phyloP scores from a whole-genome alignment of 257 asterid genomes.

The Solanum peruvianum region DNA sequence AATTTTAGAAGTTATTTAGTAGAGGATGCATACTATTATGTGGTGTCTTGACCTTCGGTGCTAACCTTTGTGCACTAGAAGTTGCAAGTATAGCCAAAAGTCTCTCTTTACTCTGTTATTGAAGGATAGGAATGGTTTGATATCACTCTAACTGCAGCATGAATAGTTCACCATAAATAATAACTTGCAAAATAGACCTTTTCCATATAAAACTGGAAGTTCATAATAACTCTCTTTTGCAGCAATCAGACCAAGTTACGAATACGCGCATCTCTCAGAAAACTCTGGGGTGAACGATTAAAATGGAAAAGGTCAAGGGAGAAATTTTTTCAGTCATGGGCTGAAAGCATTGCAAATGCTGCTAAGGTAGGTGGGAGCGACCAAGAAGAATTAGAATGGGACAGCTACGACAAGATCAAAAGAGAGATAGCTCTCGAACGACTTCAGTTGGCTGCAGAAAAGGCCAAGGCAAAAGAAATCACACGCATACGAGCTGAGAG shows the following conservation, averaged over 20 bases:
- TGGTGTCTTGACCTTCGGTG: background rate
- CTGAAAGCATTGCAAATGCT: constrained; percentile 61
- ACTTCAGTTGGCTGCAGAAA: constrained; percentile 32
- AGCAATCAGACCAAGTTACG: constrained; percentile 58
- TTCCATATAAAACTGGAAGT: background rate
- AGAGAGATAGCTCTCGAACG: constrained; percentile 36
- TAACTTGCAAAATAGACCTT: background rate
- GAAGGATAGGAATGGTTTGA: background rate
- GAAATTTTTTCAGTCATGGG: constrained; percentile 54
- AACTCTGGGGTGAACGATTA: constrained; percentile 64
- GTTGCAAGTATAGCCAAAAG: background rate
- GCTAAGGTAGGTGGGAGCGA: constrained; percentile 63
- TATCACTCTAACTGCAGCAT: background rate
- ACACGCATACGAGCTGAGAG: constrained; percentile 33
- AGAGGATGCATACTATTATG: background rate
- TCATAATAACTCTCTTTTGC: constrained; percentile 8
- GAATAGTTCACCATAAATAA: background rate
- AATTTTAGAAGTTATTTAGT: background rate
- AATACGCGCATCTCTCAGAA: constrained; percentile 46
- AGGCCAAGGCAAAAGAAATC: constrained; percentile 38
- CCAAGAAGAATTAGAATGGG: constrained; percentile 80
- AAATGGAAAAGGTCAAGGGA: constrained; percentile 61
- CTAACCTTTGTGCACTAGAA: background rate
- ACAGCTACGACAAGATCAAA: constrained; percentile 54
- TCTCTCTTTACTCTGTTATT: background rate